These are phyloP conservation scores for Condylostoma magnum DNA, from an alignment of 169 alveolate genomes.

Conservation along the genomic window DNA sequence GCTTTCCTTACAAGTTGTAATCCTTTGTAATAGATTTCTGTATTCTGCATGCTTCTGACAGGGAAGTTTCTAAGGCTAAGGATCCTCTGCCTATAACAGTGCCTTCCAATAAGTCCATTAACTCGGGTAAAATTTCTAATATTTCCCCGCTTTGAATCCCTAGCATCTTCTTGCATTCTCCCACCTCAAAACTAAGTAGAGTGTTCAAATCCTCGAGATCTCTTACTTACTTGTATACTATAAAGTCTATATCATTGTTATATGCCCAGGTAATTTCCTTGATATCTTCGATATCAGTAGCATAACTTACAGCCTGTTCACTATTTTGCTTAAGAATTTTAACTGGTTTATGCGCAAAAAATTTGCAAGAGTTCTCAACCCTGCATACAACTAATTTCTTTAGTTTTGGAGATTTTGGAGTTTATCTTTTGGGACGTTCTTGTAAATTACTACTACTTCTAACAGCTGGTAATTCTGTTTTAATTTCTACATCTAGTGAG, in stretches of 20 bases:
- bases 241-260: neutral
- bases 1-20: conserved; percentile 37
- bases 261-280: conserved; percentile 16
- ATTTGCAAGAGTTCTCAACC: conserved; percentile 17
- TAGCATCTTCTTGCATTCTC: neutral
- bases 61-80: conserved; percentile 12
- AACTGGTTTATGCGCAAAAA: conserved; percentile 6
- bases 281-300: conserved; percentile 26
- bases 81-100: conserved; percentile 19
- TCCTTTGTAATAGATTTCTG: neutral
- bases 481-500: too few relatives aligned
- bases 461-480: too few relatives aligned
- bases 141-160: conserved; percentile 29
- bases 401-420: neutral
- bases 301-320: neutral
- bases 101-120: neutral
- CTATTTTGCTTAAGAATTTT: neutral
- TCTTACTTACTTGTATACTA: conserved; percentile 21
- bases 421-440: neutral
- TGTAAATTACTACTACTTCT: neutral
- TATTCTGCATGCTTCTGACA: neutral
- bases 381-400: conserved; percentile 1
- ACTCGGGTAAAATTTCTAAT: neutral
- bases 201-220: conserved; percentile 11
- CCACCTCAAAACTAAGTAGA: neutral